phyloP scores from a whole-genome alignment of 805 yeast genomes.

The Candida michaelii region DNA sequence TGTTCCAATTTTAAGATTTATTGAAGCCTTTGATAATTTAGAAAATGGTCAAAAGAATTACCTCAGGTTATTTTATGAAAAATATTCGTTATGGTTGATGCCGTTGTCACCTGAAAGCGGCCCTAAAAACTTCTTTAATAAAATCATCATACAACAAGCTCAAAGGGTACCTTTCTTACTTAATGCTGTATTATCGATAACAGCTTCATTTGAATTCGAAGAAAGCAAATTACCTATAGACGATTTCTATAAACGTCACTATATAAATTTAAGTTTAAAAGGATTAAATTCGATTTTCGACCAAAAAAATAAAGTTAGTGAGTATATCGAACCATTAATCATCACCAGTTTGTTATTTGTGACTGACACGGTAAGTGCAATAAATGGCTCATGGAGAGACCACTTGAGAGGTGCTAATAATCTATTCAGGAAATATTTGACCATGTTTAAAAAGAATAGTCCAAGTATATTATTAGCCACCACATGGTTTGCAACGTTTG shows the following conservation, averaged over 20 bases:
- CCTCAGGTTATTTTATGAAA: conserved; percentile 18
- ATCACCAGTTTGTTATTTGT: conserved; percentile 61
- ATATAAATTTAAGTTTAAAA: conserved; percentile 15
- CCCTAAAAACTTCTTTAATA: conserved; percentile 16
- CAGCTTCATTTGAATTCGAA: conserved; percentile 19
- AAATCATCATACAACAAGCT: conserved; percentile 17
- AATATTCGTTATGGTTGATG: conserved; percentile 19
- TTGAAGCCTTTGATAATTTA: conserved; percentile 13
- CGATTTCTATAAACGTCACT: conserved; percentile 12
- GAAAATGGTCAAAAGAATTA: conserved; percentile 18
- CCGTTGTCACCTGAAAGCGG: conserved; percentile 17
- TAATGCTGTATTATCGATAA: conserved; percentile 18
- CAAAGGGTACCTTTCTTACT: conserved; percentile 15
- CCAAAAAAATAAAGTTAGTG: conserved; percentile 20
- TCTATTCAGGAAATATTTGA: conserved; percentile 47
- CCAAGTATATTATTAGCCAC: conserved; percentile 49
- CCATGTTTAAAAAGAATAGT: conserved; percentile 23
- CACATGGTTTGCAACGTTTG: conserved; percentile 53
- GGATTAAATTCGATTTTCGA: conserved; percentile 16
- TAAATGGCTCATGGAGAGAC: conserved; percentile 53
- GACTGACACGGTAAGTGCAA: conserved; percentile 50
- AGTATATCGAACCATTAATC: conserved; percentile 58
- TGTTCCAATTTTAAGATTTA: conserved; percentile 9
- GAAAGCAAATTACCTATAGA: conserved; percentile 12
- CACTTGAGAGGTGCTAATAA: conserved; percentile 60